Percentiles rank a stretch among this genome's conserved stretches.
Evolutionary conservation across 2,329 filamentous ascomycete genomes (phyloP).

Genomic region (Mycogone perniciosa): DNA sequence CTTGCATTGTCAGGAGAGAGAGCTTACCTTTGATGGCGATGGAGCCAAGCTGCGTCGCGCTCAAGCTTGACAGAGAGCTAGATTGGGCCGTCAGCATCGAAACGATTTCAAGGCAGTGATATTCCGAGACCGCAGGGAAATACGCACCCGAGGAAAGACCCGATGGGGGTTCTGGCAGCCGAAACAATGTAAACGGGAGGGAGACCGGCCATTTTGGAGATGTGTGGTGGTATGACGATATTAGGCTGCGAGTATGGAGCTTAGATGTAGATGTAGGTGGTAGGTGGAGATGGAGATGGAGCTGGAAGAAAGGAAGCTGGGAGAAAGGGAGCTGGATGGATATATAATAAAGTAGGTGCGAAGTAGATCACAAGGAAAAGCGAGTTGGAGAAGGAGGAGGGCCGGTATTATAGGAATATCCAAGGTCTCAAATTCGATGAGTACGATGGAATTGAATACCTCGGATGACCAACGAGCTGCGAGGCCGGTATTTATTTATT

Average conservation of each 20-base stretch:
- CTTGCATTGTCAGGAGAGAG: neutral
- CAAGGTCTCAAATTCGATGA: neutral
- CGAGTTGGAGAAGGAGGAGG: neutral
- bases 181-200: constrained; percentile 95
- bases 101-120: neutral
- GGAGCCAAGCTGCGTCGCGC: constrained; percentile 78
- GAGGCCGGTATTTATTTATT: neutral
- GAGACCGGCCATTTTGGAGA: constrained; percentile 63
- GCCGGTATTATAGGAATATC: neutral
- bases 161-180: constrained; percentile 80
- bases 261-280: neutral
- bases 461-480: too few relatives aligned
- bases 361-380: constrained; percentile 4
- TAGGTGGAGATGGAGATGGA: neutral
- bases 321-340: neutral
- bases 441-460: neutral
- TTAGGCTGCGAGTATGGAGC: constrained; percentile 11
- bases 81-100: constrained; percentile 6
- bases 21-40: constrained; percentile 82
- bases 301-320: neutral
- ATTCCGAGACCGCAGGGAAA: neutral
- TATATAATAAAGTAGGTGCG: constrained; percentile 1
- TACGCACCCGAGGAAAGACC: constrained; percentile 82
- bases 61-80: constrained; percentile 83
- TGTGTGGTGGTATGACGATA: constrained; percentile 5